Conservation (phyloP, 2,329 filamentous ascomycete species). For the Rachicladosporium sp. region DNA sequence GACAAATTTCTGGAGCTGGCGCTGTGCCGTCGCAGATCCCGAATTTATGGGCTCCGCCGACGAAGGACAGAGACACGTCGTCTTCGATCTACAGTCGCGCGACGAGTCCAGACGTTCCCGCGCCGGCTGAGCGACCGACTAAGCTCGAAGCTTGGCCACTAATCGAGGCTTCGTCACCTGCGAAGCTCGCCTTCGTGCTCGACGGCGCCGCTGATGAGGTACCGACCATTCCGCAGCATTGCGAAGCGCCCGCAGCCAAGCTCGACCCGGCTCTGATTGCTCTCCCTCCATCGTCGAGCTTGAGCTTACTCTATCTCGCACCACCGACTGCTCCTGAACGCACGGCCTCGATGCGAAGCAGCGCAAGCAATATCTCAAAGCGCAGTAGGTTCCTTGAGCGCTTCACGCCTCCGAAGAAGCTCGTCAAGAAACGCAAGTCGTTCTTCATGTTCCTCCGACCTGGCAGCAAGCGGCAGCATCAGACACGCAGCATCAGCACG, state of each 20-base stretch:
- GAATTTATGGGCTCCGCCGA: slow-evolving; percentile 26
- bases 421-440: slow-evolving; percentile 17
- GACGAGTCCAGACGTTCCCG: slow-evolving; percentile 16
- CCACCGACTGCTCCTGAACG: slow-evolving; percentile 1
- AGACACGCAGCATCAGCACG: slow-evolving; percentile 15
- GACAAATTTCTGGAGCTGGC: slow-evolving; percentile 13
- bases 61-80: slow-evolving; percentile 12
- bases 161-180: too few species aligned
- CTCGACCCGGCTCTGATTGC: too few species aligned
- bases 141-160: not conserved
- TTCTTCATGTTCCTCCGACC: slow-evolving; percentile 19
- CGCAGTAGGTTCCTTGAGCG: slow-evolving; percentile 11
- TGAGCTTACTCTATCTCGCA: not conserved
- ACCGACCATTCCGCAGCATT: too few species aligned
- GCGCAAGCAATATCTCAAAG: slow-evolving; percentile 11
- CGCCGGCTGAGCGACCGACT: slow-evolving; percentile 1
- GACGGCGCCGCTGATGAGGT: too few species aligned
- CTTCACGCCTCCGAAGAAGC: slow-evolving; percentile 13
- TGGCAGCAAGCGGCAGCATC: slow-evolving; percentile 10
- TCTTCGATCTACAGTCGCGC: slow-evolving; percentile 31
- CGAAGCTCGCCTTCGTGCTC: too few species aligned
- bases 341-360: slow-evolving; percentile 9
- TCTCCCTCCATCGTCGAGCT: too few species aligned
- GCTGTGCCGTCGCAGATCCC: slow-evolving; percentile 26
- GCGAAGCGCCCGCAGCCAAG: too few species aligned